Evolutionary conservation across 352 stramenopile species (phyloP), one percentile per base, ranked within the genome.

Genomic region (Thalassiosira gravida): DNA sequence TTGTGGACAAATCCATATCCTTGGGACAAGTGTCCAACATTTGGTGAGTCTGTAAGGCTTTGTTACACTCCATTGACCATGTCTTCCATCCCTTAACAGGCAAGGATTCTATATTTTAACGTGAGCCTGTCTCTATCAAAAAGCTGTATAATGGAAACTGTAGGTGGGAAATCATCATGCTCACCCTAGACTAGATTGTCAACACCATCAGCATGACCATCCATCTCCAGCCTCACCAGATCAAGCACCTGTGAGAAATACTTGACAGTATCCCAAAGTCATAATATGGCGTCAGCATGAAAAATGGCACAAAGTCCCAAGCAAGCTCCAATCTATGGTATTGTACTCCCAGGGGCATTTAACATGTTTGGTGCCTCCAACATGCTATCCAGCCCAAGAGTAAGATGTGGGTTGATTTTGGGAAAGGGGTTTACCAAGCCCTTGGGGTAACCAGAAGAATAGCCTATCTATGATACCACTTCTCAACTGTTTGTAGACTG

Each of bases 1-100:
- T 83, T 68, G 77, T 91, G 3, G 77, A 91, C 67, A 77, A 89
- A 39, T 87, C 84, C 24, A 76, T 88, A 32, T 25, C 0, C 3
- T 24, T 46, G 3, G 42, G 53, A 13, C 39, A 66, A 53, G 42
- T 8, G 49, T 49, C 37, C 1, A 18, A 49, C 24, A 58, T 13
- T 55, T 44, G 25, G 3, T 61, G 49, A 22, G 32, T 72, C 0
- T 6, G 66, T 2, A 18, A 58, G 0, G 65, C 42, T 20, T 47
- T 82, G 0, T n/a, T 86, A 0, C 47, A 80, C 55, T 42, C 58
- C 5, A 61, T 90, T 8, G 67, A 90, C 61, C 18, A 67, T 47
- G 73, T 88, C 0, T 82, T 88, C 6, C 52, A 74, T 1, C 69
- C 69, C 1, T 2, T 83, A 0, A 16, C 56, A 0, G 0, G 13